These are phyloP conservation scores for Trypanosoma caninum DNA, from an alignment of 208 protist genomes.

Conservation along the genomic window DNA sequence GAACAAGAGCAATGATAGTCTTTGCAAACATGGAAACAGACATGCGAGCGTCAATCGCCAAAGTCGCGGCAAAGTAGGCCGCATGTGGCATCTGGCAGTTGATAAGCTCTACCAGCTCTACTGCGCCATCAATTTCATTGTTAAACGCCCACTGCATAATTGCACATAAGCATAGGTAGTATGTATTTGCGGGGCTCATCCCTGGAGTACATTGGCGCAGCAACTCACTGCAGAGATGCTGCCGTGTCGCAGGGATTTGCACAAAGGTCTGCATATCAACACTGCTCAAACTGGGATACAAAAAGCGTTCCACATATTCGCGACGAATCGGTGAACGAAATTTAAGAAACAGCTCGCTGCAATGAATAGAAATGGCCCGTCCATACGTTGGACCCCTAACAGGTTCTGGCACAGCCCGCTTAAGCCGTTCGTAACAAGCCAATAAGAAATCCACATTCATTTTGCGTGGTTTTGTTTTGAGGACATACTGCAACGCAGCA, in stretches of 20 bases:
- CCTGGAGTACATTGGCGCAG: conserved; percentile 72
- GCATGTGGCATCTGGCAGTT: conserved; percentile 89
- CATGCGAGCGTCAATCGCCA: conserved; percentile 84
- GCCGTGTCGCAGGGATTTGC: conserved; percentile 58
- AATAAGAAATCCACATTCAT: conserved; percentile 89
- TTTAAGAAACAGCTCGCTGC: conserved; percentile 83
- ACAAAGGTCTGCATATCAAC: conserved; percentile 73
- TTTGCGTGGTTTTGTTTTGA: conserved; percentile 63
- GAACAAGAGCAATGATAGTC: conserved; percentile 75
- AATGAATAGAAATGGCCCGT: conserved; percentile 81
- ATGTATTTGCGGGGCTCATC: conserved; percentile 70
- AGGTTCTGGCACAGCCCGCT: conserved; percentile 66
- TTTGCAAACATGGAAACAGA: conserved; percentile 88
- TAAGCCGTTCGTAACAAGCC: conserved; percentile 87
- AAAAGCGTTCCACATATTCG: conserved; percentile 86
- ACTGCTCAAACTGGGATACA: conserved; percentile 84
- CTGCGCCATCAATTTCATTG: conserved; percentile 73
- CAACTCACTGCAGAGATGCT: conserved; percentile 72
- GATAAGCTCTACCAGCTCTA: conserved; percentile 78
- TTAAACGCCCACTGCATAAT: conserved; percentile 74
- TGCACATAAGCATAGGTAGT: conserved; percentile 87
- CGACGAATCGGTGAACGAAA: conserved; percentile 89
- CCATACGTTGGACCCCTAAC: conserved; percentile 62
- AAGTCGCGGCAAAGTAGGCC: conserved; percentile 79
- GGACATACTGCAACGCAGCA: conserved; percentile 71